Evolutionary conservation across 768 basidiomycete genomes (phyloP), one percentile per base, ranked within the genome.

Genomic region (Phanerochaete carnosa): DNA sequence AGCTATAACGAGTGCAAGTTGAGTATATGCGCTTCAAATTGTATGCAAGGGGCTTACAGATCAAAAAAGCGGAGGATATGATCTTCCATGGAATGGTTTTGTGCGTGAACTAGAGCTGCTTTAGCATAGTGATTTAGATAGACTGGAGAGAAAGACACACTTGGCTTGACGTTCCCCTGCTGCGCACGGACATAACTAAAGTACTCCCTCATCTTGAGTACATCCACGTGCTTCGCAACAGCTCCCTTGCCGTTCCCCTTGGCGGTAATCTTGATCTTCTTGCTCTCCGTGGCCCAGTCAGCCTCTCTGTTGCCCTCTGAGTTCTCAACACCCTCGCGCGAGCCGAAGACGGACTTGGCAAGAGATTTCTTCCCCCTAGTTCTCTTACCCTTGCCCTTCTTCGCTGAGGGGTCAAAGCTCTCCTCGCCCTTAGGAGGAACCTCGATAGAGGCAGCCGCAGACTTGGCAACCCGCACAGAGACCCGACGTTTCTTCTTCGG

Each of bases 41-140:
- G 22, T 45, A 6, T 28, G 26, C 43, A 45, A 56, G 23, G 70
- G 81, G 63, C 67, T 57, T 67, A 89, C 87, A 90, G 74, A 69
- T 94, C 93, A 65, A 93, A 93, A n/a, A 86, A 81, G 13, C 88
- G 83, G 26, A 94, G 81, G 52, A 92, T 89, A 47, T 89, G 80
- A 61, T 90, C 81, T 4, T 92, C 78, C 63, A 76, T 83, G 45
- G 80, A 84, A 66, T 89, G 80, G 2, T 76, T 78, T 63, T 87
- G 76, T 0, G 73, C 78, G 70, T 94, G 90, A 33, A 92, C 92
- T 94, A 63, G 0, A 23, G 28, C 47, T 45, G 43, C 12, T n/a
- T 25, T 37, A 30, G 45, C 45, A 32, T 22, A 16, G n/a, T 13
- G 25, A 51, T 29, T 25, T 8, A 55, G 30, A 51, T 29, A n/a